Evolutionary conservation across 106 monocot genomes (phyloP), one percentile per base, ranked within the genome.

Genomic region (Platanthera guangdongensis): DNA sequence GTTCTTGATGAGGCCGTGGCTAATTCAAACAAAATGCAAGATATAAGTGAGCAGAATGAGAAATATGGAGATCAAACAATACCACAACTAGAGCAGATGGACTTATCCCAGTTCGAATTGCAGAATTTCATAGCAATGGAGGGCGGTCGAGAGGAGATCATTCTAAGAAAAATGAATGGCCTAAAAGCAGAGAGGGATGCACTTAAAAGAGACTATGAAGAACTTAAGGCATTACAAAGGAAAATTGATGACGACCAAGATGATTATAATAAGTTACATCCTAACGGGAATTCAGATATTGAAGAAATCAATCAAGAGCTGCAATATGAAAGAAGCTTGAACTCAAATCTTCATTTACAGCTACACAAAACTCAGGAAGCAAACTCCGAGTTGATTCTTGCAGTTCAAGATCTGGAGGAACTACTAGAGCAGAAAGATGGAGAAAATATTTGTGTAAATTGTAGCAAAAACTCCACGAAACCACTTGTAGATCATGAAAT

Each of bases 311-410:
- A 85, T 80, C 83, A 92, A 72, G 99, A 99, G 72, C 76, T 99
- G 28, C 78, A 81, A 51, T 83, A 91, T 71, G 99, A 99, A 82
- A 94, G 83, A 80, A 90, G 82, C 68, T 15, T 85, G 68, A 99
- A 94, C 83, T 77, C 81, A 45, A 90, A 83, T 78, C 94, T 99
- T 62, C 83, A 78, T 8, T 77, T 99, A 74, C 94, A 99, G 71
- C 76, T 94, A 18, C 85, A 99, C 75, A 99, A 94, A 78, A 88
- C 86, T 21, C 92, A 99, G 75, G 97, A 99, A 78, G 86, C 97
- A 0, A 92, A 99, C 73, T 78, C 87, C 6, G 94, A 94, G 82
- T 72, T 99, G 79, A 85, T 99, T 82, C 88, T 89, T 80, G 97
- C 89, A 57, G 88, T 94, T 18, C 85, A 80, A 78, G 97, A 99